Percentiles rank a stretch among this genome's conserved stretches.
phyloP scores from a whole-genome alignment of 306 rosid species.

The Abrus pulchellus region DNA sequence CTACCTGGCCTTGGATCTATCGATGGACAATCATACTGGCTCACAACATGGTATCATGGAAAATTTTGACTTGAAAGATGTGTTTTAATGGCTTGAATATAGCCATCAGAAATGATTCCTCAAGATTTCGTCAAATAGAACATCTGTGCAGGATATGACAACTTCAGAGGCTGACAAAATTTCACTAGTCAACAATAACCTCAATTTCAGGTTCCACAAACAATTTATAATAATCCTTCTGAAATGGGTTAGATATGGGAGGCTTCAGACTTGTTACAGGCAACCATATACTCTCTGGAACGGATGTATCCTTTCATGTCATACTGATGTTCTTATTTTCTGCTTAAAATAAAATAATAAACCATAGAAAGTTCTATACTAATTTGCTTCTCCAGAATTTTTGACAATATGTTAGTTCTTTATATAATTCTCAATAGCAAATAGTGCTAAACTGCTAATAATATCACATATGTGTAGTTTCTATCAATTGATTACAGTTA shows the following conservation, averaged over 20 bases:
- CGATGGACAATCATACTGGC: slow-evolving; percentile 34
- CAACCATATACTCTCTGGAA: not conserved
- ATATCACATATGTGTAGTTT: not conserved
- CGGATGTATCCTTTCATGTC: not conserved
- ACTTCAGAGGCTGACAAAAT: not conserved
- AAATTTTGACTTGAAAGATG: slow-evolving; percentile 11
- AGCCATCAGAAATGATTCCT: not conserved
- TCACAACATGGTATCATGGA: not conserved
- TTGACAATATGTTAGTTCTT: not conserved
- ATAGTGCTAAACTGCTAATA: not conserved
- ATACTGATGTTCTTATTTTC: not conserved
- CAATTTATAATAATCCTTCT: not conserved
- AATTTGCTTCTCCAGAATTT: not conserved
- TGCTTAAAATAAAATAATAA: not conserved
- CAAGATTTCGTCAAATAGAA: slow-evolving; percentile 25
- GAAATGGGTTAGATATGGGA: not conserved
- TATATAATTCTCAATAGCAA: not conserved
- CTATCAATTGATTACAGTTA: no score
- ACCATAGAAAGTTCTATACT: not conserved
- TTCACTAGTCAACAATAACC: not conserved
- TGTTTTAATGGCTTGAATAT: slow-evolving; percentile 30
- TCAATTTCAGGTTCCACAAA: slow-evolving; percentile 2
- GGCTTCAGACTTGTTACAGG: slow-evolving; percentile 1
- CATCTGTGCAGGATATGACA: slow-evolving; percentile 4
- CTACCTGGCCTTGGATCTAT: slow-evolving; percentile 13